Conservation (phyloP, 2,329 filamentous ascomycete species). For the Nannizziopsis barbatae region DNA sequence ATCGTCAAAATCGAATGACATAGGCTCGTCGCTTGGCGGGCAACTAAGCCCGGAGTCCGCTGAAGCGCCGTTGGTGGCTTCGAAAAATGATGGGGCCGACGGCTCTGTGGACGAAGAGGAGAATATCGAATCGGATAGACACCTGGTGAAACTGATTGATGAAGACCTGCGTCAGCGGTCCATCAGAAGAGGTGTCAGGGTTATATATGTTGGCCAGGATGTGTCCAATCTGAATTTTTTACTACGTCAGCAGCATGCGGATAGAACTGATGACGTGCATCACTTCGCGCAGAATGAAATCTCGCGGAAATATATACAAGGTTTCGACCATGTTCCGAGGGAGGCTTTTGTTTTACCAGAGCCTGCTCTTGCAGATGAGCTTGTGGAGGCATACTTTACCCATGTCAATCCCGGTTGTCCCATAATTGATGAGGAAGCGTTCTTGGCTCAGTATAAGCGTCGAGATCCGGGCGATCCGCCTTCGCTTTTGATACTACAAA, state of each 20-base stretch:
- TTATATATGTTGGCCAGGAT: constrained; percentile 46
- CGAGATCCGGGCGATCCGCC: constrained; percentile 37
- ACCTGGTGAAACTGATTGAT: constrained; percentile 43
- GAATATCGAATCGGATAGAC: constrained; percentile 34
- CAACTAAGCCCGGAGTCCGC: constrained; percentile 12
- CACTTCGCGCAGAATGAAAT: constrained; percentile 38
- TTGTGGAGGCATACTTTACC: constrained; percentile 42
- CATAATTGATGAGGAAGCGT: constrained; percentile 42
- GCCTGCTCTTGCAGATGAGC: constrained; percentile 39
- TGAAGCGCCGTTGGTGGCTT: constrained; percentile 18
- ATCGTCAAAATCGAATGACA: constrained; percentile 3
- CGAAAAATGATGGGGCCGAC: constrained; percentile 22
- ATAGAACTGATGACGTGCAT: constrained; percentile 33
- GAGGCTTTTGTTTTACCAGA: constrained; percentile 43
- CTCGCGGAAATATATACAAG: constrained; percentile 33
- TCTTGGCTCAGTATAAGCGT: constrained; percentile 41
- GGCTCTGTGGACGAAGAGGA: constrained; percentile 31
- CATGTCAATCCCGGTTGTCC: constrained; percentile 44
- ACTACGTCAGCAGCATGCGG: constrained; percentile 40
- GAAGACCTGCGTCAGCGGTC: constrained; percentile 37
- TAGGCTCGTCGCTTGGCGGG: background rate
- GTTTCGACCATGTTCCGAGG: constrained; percentile 36
- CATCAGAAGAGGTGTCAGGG: constrained; percentile 39
- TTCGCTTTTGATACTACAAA: constrained; percentile 41
- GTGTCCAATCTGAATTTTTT: constrained; percentile 47